These are phyloP conservation scores for Naegleria lovaniensis DNA, from an alignment of 208 protist genomes.

Conservation along the genomic window DNA sequence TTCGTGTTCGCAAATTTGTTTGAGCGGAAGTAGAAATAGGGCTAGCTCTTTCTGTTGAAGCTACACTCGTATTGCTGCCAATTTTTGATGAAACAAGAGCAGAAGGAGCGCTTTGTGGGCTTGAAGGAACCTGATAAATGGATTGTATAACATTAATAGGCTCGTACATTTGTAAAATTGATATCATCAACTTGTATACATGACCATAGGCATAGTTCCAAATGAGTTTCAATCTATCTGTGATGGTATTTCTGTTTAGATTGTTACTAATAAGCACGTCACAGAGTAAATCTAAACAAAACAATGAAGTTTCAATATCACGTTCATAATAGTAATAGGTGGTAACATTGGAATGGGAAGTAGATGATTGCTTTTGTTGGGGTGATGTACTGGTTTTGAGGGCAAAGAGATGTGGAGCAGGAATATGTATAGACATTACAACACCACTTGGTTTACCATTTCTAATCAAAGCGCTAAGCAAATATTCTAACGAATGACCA, in stretches of 20 bases:
- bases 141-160: not conserved
- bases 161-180: not conserved
- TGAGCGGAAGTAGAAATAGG: not conserved
- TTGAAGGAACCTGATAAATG: not conserved
- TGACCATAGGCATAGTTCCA: not conserved
- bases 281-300: conserved; percentile 16
- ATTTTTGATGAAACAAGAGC: not conserved
- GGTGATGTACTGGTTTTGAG: not conserved
- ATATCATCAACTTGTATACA: not conserved
- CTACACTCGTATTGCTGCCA: not conserved
- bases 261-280: not conserved
- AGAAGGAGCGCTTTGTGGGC: not conserved
- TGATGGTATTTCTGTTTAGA: not conserved
- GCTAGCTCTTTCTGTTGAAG: not conserved
- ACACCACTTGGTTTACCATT: not conserved
- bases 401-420: not conserved
- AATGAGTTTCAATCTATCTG: not conserved
- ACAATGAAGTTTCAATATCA: not conserved
- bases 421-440: not conserved
- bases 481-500: not conserved
- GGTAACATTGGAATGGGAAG: not conserved
- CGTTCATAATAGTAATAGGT: not conserved
- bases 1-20: not conserved
- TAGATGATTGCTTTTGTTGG: not conserved
- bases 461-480: not conserved